Percentiles rank a stretch among this genome's conserved stretches.
These are phyloP conservation scores for Metschnikowia amazonensis DNA, from an alignment of 805 yeast genomes.

Conservation along the genomic window DNA sequence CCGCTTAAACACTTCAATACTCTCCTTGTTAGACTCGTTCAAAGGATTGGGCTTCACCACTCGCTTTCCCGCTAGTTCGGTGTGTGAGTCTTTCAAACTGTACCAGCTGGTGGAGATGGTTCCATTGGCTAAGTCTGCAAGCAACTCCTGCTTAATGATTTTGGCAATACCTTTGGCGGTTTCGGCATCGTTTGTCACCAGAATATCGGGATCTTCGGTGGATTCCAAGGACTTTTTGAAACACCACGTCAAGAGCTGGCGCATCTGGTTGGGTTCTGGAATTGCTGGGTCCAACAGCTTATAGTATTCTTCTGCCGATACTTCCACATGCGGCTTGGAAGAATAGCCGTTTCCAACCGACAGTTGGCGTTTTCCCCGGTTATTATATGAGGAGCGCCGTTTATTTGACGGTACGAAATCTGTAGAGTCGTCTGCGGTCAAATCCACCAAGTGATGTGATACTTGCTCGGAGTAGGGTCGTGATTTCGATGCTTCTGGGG, in stretches of 20 bases:
- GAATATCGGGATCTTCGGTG: constrained; percentile 19
- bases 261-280: constrained; percentile 72
- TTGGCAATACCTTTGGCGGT: constrained; percentile 52
- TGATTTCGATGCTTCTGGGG: background rate
- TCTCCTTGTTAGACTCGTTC: constrained; percentile 49
- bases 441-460: constrained; percentile 25
- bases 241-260: constrained; percentile 68
- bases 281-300: constrained; percentile 57
- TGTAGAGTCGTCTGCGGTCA: constrained; percentile 16
- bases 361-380: constrained; percentile 68
- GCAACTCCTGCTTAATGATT: constrained; percentile 59
- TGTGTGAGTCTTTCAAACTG: constrained; percentile 25
- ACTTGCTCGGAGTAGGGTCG: constrained; percentile 27
- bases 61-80: constrained; percentile 22
- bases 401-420: constrained; percentile 5
- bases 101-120: constrained; percentile 68
- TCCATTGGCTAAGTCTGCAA: constrained; percentile 57
- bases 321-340: constrained; percentile 63
- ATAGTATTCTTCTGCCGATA: constrained; percentile 51
- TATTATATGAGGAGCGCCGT: constrained; percentile 41
- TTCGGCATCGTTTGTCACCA: constrained; percentile 28
- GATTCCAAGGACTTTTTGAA: constrained; percentile 44
- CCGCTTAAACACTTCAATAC: constrained; percentile 43
- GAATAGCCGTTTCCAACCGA: constrained; percentile 71
- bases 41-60: constrained; percentile 55